These are phyloP conservation scores for Lactarius hengduanensis DNA, from an alignment of 768 basidiomycete genomes.

Conservation along the genomic window DNA sequence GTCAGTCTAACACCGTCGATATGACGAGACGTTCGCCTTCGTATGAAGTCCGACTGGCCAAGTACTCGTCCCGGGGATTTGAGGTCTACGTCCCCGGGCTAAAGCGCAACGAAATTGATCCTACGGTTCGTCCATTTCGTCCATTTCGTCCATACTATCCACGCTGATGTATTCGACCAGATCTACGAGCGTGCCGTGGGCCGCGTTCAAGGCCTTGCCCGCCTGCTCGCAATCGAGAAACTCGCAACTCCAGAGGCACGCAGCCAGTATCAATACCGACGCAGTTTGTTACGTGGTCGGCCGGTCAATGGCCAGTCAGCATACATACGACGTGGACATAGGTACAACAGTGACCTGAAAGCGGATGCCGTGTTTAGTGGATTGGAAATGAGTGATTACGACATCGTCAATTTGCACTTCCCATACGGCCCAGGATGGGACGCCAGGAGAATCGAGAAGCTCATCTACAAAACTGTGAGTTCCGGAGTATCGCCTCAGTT, in stretches of 20 bases:
- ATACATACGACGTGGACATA: constrained; percentile 31
- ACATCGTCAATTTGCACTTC: constrained; percentile 52
- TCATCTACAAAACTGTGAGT: constrained; percentile 56
- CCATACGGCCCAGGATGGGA: constrained; percentile 64
- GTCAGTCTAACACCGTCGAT: constrained; percentile 61
- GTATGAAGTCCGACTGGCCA: constrained; percentile 60
- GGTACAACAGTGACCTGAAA: constrained; percentile 58
- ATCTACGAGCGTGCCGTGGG: constrained; percentile 60
- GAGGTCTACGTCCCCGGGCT: constrained; percentile 58
- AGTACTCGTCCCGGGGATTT: constrained; percentile 54
- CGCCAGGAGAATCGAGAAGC: constrained; percentile 52
- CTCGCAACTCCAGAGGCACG: constrained; percentile 46
- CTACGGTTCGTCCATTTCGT: constrained; percentile 43
- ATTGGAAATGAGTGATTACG: constrained; percentile 58
- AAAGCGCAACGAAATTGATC: constrained; percentile 52
- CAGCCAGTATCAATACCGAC: constrained; percentile 44
- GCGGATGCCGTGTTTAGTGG: constrained; percentile 41
- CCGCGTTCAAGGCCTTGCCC: constrained; percentile 57
- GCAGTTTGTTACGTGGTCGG: constrained; percentile 51
- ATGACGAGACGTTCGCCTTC: constrained; percentile 61
- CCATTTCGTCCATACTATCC: not conserved
- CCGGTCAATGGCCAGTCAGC: constrained; percentile 33
- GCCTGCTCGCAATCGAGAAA: constrained; percentile 61
- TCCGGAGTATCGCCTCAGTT: not conserved
- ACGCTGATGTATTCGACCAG: constrained; percentile 33